A percentile compares a stretch with the other conserved stretches of the same genome.
phyloP scores from a whole-genome alignment of 116 monocot genomes.

The Papilionanthe hybrid region DNA sequence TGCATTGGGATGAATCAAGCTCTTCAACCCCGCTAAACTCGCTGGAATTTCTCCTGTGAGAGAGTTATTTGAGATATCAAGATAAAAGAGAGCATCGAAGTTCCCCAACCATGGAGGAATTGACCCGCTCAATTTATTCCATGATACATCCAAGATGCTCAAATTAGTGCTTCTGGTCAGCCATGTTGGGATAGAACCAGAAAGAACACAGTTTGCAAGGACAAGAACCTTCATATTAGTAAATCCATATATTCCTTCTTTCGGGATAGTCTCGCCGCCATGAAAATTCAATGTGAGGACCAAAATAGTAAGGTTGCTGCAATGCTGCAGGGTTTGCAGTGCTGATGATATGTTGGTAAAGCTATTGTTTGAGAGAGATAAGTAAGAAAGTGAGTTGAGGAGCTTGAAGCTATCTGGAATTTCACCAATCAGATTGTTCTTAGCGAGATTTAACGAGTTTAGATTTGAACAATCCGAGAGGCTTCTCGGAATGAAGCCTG shows the following conservation, averaged over 20 bases:
- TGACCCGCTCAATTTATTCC: conserved; percentile 44
- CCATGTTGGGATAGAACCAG: conserved; percentile 48
- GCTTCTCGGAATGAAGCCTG: conserved; percentile 36
- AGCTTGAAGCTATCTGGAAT: conserved; percentile 56
- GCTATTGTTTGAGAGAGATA: conserved; percentile 54
- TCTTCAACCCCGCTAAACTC: conserved; percentile 41
- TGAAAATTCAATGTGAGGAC: conserved; percentile 47
- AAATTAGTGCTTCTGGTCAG: conserved; percentile 26
- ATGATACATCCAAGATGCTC: conserved; percentile 56
- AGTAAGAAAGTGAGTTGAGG: conserved; percentile 26
- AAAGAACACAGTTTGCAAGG: conserved; percentile 43
- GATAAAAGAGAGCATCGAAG: conserved; percentile 51
- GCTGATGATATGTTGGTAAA: conserved; percentile 49
- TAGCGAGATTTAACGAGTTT: conserved; percentile 51
- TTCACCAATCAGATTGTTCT: conserved; percentile 49
- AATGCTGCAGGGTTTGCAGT: conserved; percentile 35
- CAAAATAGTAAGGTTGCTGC: conserved; percentile 40
- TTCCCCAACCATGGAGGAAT: conserved; percentile 57
- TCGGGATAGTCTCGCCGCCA: conserved; percentile 36
- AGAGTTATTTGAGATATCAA: conserved; percentile 74
- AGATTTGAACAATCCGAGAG: conserved; percentile 34
- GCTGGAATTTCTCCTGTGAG: conserved; percentile 56
- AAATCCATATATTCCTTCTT: conserved; percentile 30
- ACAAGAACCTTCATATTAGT: conserved; percentile 35
- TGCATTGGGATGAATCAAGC: conserved; percentile 21